Evolutionary conservation across 2,329 filamentous ascomycete genomes (phyloP).

Genomic region (Beauveria varroae): DNA sequence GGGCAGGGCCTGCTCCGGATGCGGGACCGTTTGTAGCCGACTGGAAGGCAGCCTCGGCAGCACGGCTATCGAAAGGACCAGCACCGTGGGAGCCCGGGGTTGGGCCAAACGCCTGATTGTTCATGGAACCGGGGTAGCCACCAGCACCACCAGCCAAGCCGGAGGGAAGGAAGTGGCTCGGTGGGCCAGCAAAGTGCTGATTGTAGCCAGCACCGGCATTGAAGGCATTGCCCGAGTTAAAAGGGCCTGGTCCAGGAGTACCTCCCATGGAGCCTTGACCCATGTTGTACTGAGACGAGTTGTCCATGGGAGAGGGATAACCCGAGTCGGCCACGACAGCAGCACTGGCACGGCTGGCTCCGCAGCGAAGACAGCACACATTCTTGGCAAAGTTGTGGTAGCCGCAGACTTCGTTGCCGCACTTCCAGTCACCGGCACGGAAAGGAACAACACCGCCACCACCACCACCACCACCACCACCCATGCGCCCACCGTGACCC

Average conservation of each 20-base stretch:
- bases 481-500: constrained; percentile 59
- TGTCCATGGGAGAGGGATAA: constrained; percentile 85
- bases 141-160: constrained; percentile 68
- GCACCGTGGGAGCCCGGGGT: constrained; percentile 73
- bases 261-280: constrained; percentile 80
- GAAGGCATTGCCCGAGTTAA: constrained; percentile 63
- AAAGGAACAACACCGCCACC: constrained; percentile 80
- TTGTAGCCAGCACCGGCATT: constrained; percentile 56
- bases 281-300: constrained; percentile 76
- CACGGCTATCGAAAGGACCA: constrained; percentile 85
- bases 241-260: constrained; percentile 69
- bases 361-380: constrained; percentile 92
- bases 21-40: constrained; percentile 75
- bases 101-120: constrained; percentile 67
- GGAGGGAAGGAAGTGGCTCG: constrained; percentile 84
- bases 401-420: constrained; percentile 90
- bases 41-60: constrained; percentile 90
- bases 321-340: constrained; percentile 91
- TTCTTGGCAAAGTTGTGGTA: constrained; percentile 99
- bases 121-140: constrained; percentile 68
- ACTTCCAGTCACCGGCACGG: constrained; percentile 98
- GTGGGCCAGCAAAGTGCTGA: constrained; percentile 81
- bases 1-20: constrained; percentile 59
- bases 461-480: constrained; percentile 69
- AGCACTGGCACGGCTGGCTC: constrained; percentile 86